Base-by-base conservation (phyloP, 352 stramenopile species). In the Phytophthora tubulina region DNA sequence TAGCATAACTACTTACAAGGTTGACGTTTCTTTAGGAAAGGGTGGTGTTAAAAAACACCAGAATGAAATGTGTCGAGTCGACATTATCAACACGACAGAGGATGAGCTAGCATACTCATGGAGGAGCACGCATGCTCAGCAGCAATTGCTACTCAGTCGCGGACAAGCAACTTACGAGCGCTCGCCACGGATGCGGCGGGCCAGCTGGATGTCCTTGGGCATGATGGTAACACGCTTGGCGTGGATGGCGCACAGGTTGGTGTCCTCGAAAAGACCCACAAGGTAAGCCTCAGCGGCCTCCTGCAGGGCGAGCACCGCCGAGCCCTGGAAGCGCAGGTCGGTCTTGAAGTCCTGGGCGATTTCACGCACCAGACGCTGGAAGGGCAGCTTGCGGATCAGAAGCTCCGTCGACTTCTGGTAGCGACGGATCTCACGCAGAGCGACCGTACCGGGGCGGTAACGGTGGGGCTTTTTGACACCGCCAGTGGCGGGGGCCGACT, bases 361-460 rank as follows among this genome's bases (percentile, higher is more conserved):
- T 67, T 98, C 94, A 41, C 93, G 85, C 46, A 98, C 97, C 17
- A 99, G 84, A 58, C 97, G 85, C 58, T 97, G 95, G 85, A 99
- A 99, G 41, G 97, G 97, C 21, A 99, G 85, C 79, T 98, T 97
- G 56, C 97, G 94, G 62, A 99, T 86, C 39, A 99, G 77, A n/a
- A 99, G 86, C 70, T 99, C 96, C 4, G 97, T 99, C 53, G 85
- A 97, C 61, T 91, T 92, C 88, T 99, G 98, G 84, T 99, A 99
- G 50, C 86, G 79, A 70, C 97, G 86, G 75, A 99, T 99, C 79
- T 99, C 97, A 82, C 91, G 88, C 13, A 99, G 82, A 17, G 96
- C 96, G 41, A 85, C 72, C 80, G 95, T 89, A 69, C 93, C 93
- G 3, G 88, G 89, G 49, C 84, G 84, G 83, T 92, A 94, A 66